Evolutionary conservation across 345 rosid genomes (phyloP).

Genomic region (Corchorus capsularis): DNA sequence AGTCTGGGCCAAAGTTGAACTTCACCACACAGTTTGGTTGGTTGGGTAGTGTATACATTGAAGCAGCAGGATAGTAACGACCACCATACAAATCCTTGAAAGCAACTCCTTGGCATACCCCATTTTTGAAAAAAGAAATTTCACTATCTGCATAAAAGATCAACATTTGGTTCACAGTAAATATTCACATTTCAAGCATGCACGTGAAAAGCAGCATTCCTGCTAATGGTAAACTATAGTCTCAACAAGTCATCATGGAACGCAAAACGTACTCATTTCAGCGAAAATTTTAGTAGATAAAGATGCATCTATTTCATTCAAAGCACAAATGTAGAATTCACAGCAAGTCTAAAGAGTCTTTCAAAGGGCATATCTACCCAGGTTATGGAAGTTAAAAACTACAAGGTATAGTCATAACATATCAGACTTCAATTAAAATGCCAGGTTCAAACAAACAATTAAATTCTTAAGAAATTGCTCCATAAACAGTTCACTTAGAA

Average conservation of each 20-base stretch:
- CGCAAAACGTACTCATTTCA: background rate
- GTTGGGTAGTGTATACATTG: constrained; percentile 94
- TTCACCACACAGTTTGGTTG: constrained; percentile 84
- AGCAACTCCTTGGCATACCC: constrained; percentile 88
- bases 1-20: constrained; percentile 93
- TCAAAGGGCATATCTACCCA: background rate
- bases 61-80: constrained; percentile 95
- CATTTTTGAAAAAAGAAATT: constrained; percentile 91
- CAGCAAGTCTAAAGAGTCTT: background rate
- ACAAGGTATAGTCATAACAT: background rate
- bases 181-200: constrained; percentile 9
- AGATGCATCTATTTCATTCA: background rate
- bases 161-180: background rate
- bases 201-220: constrained; percentile 16
- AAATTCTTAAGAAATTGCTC: background rate
- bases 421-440: background rate
- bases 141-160: constrained; percentile 74
- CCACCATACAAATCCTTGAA: constrained; percentile 82
- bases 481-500: background rate
- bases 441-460: background rate
- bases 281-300: background rate
- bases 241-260: constrained; percentile 8
- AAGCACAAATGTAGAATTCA: background rate
- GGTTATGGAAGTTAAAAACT: background rate
- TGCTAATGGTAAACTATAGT: background rate